Percentiles rank a stretch among this genome's conserved stretches.
phyloP scores from a whole-genome alignment of 108 stramenopile genomes.

The Nitzschia sp. region DNA sequence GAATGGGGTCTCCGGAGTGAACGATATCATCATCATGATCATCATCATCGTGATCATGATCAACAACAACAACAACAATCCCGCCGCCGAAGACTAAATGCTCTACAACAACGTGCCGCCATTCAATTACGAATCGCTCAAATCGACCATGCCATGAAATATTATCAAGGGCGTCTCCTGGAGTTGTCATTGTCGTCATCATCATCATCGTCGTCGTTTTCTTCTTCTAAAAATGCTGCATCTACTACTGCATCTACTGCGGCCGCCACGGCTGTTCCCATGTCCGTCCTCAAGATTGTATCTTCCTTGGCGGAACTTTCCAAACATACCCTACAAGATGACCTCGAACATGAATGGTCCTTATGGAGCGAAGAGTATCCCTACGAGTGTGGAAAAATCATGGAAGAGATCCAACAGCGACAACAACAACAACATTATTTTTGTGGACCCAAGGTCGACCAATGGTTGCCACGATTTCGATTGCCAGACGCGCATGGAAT shows the following conservation, averaged over 20 bases:
- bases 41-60: too few relatives aligned
- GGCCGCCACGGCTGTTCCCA: too few relatives aligned
- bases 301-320: neutral
- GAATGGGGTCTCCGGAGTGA: neutral
- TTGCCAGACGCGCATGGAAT: too few relatives aligned
- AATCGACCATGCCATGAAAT: neutral
- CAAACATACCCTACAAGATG: neutral
- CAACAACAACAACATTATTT: too few relatives aligned
- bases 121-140: neutral
- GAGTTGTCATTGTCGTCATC: neutral
- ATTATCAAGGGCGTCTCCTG: neutral
- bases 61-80: too few relatives aligned
- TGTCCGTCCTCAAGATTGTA: too few relatives aligned
- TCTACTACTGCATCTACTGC: too few relatives aligned
- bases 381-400: neutral
- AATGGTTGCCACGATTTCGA: too few relatives aligned
- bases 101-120: neutral
- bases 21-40: neutral
- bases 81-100: neutral
- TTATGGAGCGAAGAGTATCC: constrained; percentile 1
- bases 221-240: too few relatives aligned
- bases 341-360: neutral
- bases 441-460: too few relatives aligned
- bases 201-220: too few relatives aligned
- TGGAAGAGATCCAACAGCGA: neutral